These are phyloP conservation scores for Exophiala xenobiotica DNA, from an alignment of 2,329 filamentous ascomycete species.

Conservation along the genomic window DNA sequence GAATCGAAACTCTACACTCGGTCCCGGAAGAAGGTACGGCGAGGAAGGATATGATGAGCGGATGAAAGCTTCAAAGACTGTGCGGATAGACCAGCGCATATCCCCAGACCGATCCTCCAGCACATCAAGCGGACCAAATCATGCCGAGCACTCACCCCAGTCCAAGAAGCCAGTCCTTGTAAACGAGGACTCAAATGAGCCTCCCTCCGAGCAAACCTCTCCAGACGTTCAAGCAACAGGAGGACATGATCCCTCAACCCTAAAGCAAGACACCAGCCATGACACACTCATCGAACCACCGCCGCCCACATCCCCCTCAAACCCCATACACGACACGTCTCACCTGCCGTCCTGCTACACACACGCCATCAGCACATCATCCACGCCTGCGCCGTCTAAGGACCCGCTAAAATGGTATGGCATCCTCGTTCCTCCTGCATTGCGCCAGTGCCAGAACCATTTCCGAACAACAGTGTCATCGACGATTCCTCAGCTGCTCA, in stretches of 20 bases:
- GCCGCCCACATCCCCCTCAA: slow-evolving; percentile 1
- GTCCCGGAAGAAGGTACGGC: slow-evolving; percentile 45
- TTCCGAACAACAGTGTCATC: slow-evolving; percentile 43
- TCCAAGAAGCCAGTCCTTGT: no score
- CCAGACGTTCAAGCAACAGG: neutral
- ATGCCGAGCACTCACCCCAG: no score
- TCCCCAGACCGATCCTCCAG: no score
- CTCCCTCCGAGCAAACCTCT: neutral
- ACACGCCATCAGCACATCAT: neutral
- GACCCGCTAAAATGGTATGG: slow-evolving; percentile 52
- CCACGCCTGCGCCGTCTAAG: no score
- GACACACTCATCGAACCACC: no score
- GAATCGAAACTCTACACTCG: slow-evolving; percentile 44
- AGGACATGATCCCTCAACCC: neutral
- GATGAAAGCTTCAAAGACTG: slow-evolving; percentile 47
- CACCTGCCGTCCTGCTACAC: slow-evolving; percentile 1
- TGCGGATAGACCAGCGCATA: no score
- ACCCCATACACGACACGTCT: slow-evolving; percentile 9
- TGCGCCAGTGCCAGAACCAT: slow-evolving; percentile 45
- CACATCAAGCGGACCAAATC: slow-evolving; percentile 10
- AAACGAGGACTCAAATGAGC: neutral
- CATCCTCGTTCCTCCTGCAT: slow-evolving; percentile 45
- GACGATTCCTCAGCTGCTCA: slow-evolving; percentile 39
- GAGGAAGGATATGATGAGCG: slow-evolving; percentile 52
- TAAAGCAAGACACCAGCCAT: neutral